Evolutionary conservation across 345 rosid species (phyloP).

Genomic region (Clausena lansium): DNA sequence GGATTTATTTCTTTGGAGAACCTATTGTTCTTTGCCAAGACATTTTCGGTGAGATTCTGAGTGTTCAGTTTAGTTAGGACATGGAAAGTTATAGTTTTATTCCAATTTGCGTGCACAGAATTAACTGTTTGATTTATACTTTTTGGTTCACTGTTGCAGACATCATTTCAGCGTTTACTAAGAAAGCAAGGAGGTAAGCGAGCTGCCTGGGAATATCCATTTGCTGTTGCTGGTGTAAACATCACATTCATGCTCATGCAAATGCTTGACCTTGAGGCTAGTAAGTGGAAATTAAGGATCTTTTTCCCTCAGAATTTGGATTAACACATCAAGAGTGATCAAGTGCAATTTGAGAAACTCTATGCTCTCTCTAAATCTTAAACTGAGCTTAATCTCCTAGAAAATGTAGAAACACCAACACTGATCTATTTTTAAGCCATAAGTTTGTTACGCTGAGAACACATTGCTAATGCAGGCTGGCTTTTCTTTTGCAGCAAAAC

Average conservation of each 20-base stretch:
- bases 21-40: conserved; percentile 85
- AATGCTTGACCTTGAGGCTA: conserved; percentile 88
- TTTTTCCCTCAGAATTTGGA: background rate
- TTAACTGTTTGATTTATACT: background rate
- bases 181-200: conserved; percentile 76
- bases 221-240: conserved; percentile 97
- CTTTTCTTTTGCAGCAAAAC: conserved; percentile 58
- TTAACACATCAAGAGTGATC: background rate
- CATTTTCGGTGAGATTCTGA: conserved; percentile 57
- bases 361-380: background rate
- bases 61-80: background rate
- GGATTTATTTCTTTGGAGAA: conserved; percentile 95
- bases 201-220: conserved; percentile 95
- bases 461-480: conserved; percentile 9
- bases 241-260: conserved; percentile 96
- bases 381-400: background rate
- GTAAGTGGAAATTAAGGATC: conserved; percentile 47
- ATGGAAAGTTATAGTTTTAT: background rate
- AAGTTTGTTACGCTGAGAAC: background rate
- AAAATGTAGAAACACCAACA: background rate
- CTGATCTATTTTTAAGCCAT: background rate
- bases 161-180: conserved; percentile 63
- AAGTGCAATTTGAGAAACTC: background rate
- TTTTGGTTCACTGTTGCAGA: conserved; percentile 35
- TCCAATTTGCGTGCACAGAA: background rate